These are phyloP conservation scores for Meredithiella fracta DNA, from an alignment of 2,329 filamentous ascomycete genomes.

Conservation along the genomic window DNA sequence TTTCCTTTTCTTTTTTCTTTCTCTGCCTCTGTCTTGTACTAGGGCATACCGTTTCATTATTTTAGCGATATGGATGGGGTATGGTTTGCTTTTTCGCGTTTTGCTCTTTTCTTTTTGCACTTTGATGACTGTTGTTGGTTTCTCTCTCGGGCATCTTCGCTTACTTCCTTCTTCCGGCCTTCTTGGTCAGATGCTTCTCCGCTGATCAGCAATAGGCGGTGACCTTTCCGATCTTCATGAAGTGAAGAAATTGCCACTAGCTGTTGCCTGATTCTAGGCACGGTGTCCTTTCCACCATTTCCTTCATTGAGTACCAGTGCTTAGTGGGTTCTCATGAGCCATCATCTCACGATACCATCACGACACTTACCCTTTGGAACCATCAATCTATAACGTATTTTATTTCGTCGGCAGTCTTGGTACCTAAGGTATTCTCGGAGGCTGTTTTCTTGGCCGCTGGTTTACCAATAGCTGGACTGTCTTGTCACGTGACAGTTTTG, in stretches of 20 bases:
- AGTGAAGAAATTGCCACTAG: neutral
- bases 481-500: neutral
- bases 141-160: neutral
- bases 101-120: neutral
- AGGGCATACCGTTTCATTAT: neutral
- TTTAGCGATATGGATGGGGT: too few species aligned
- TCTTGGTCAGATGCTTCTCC: neutral
- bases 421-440: too few species aligned
- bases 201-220: too few species aligned
- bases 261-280: neutral
- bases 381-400: neutral
- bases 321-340: neutral
- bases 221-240: too few species aligned
- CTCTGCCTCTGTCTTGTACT: neutral
- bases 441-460: too few species aligned
- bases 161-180: conserved; percentile 1
- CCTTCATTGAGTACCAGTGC: neutral
- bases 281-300: neutral
- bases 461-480: too few species aligned
- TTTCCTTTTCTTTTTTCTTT: conserved; percentile 4
- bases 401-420: neutral
- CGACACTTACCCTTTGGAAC: neutral
- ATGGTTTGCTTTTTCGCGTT: neutral
- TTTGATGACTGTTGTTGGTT: conserved; percentile 2
- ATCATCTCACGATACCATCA: neutral